phyloP scores from a whole-genome alignment of 2,329 filamentous ascomycete genomes.

The Dactylellina sp. region DNA sequence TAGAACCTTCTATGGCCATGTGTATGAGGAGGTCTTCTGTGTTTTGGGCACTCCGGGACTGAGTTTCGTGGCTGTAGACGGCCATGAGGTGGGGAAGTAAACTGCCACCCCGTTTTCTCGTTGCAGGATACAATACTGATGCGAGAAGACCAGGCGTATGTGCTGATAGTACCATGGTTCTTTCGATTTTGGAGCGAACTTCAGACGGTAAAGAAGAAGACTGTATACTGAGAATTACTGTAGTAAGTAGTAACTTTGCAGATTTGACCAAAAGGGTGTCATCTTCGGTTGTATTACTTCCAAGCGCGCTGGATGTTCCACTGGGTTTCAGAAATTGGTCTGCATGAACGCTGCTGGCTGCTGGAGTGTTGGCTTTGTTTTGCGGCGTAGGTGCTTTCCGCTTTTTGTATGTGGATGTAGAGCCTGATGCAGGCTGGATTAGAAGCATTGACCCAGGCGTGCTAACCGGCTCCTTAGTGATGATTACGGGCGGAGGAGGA shows the following conservation, averaged over 20 bases:
- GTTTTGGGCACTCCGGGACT: background rate
- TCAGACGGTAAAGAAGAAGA: constrained; percentile 57
- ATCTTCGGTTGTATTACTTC: background rate
- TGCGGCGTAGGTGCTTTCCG: constrained; percentile 47
- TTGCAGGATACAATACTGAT: constrained; percentile 58
- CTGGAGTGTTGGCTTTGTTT: constrained; percentile 56
- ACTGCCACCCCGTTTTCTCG: constrained; percentile 48
- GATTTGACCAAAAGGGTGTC: constrained; percentile 35
- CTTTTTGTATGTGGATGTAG: constrained; percentile 48
- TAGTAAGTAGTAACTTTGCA: constrained; percentile 56
- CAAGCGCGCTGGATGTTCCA: background rate
- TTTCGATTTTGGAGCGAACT: constrained; percentile 58
- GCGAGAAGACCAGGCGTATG: constrained; percentile 59
- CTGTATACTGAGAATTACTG: constrained; percentile 54
- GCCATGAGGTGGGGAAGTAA: constrained; percentile 59
- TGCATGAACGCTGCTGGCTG: constrained; percentile 57
- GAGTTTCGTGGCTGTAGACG: constrained; percentile 12
- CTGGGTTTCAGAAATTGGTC: constrained; percentile 57
- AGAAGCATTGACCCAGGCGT: constrained; percentile 38
- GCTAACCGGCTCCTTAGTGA: constrained; percentile 38
- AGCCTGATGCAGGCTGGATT: constrained; percentile 34
- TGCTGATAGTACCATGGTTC: constrained; percentile 58
- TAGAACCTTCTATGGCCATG: constrained; percentile 47
- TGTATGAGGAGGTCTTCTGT: constrained; percentile 20
- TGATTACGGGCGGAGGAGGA: constrained; percentile 43